These are phyloP conservation scores for Metschnikowia bowlesiae DNA, from an alignment of 805 yeast genomes.

Conservation along the genomic window DNA sequence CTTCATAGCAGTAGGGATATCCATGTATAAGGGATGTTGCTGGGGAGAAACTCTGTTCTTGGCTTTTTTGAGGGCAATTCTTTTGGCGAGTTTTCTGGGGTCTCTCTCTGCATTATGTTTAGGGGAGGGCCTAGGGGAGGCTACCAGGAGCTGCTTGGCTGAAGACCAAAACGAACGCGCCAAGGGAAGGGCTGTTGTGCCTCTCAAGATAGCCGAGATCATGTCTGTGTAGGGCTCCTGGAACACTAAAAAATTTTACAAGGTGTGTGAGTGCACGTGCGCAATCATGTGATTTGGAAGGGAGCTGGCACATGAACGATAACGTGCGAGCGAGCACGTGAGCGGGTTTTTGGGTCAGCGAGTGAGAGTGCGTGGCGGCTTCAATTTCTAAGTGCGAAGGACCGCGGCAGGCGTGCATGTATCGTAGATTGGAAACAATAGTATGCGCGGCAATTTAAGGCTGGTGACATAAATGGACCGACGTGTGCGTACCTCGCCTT, in stretches of 20 bases:
- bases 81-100: slow-evolving; percentile 12
- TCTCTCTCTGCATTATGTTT: slow-evolving; percentile 14
- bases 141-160: slow-evolving; percentile 1
- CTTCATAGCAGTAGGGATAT: slow-evolving; percentile 65
- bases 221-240: neutral
- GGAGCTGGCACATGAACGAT: neutral
- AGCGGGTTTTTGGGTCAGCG: no score
- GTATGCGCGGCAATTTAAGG: neutral
- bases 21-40: slow-evolving; percentile 63
- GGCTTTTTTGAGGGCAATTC: slow-evolving; percentile 12
- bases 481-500: neutral
- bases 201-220: slow-evolving; percentile 5
- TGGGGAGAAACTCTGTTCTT: slow-evolving; percentile 30
- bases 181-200: slow-evolving; percentile 1
- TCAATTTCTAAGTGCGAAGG: no score
- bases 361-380: no score
- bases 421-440: neutral
- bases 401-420: neutral
- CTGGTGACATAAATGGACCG: no score
- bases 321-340: no score
- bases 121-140: slow-evolving; percentile 14
- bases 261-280: neutral
- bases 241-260: neutral
- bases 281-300: neutral
- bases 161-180: slow-evolving; percentile 6